These are phyloP conservation scores for Aspergillus pseudoviridinutans DNA, from an alignment of 2,329 filamentous ascomycete species.

Conservation along the genomic window DNA sequence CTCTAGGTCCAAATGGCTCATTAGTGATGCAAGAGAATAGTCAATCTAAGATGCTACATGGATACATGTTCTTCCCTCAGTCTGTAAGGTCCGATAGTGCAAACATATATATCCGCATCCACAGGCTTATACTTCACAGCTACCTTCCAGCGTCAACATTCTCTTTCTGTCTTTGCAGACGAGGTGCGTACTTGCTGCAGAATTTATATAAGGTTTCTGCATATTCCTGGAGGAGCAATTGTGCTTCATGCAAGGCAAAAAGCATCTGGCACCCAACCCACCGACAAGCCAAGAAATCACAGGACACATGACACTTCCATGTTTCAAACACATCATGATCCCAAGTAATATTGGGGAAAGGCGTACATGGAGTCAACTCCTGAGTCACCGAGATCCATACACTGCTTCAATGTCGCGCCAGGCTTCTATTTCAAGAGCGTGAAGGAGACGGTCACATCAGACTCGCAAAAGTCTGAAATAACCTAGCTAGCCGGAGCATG, in stretches of 20 bases:
- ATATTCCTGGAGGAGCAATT: not conserved
- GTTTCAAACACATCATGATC: not conserved
- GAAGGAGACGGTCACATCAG: not conserved
- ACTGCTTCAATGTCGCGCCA: not conserved
- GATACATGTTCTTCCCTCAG: not conserved
- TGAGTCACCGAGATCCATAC: not conserved
- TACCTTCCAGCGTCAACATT: not conserved
- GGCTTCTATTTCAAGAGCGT: not conserved
- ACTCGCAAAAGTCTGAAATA: not conserved
- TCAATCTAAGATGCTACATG: not conserved
- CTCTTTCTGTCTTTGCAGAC: not conserved
- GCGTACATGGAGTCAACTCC: not conserved
- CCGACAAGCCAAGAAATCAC: not conserved
- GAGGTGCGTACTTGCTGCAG: not conserved
- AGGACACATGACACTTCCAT: not conserved
- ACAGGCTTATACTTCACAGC: not conserved
- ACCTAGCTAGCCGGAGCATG: not conserved
- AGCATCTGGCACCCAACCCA: not conserved
- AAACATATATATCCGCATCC: not conserved
- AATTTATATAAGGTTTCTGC: not conserved
- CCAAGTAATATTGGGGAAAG: not conserved
- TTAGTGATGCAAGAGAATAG: not conserved
- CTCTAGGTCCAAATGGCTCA: not conserved
- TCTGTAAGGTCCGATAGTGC: not conserved
- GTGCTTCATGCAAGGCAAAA: not conserved